A percentile compares a stretch with the other conserved stretches of the same genome.
These are phyloP conservation scores for Podila clonocystis DNA, from an alignment of 192 early-diverging fungal genomes.

Conservation along the genomic window DNA sequence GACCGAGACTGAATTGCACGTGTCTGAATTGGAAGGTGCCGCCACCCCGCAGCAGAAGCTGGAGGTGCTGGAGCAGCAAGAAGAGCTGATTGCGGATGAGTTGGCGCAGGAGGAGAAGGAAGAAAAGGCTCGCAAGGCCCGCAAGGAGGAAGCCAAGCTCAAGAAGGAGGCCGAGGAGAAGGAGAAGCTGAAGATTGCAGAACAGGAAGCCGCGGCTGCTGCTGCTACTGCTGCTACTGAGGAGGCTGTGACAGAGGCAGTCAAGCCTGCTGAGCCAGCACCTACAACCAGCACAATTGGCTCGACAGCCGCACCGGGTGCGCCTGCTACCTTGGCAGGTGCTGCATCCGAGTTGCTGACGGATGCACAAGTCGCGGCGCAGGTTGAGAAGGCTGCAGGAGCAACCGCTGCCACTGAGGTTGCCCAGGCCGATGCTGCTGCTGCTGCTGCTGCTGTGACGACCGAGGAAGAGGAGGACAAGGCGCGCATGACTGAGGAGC, in stretches of 20 bases:
- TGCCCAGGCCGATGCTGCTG: slow-evolving; percentile 10
- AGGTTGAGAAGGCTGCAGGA: slow-evolving; percentile 18
- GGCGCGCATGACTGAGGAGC: slow-evolving; percentile 63
- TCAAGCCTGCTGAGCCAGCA: slow-evolving; percentile 9
- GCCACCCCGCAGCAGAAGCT: slow-evolving; percentile 95
- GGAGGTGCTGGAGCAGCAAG: slow-evolving; percentile 94
- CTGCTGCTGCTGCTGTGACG: slow-evolving; percentile 4
- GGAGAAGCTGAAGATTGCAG: slow-evolving; percentile 52
- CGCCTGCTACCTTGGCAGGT: slow-evolving; percentile 30
- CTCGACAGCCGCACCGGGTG: slow-evolving; percentile 28
- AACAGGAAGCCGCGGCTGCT: slow-evolving; percentile 21
- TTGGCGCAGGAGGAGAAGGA: slow-evolving; percentile 87
- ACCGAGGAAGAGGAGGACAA: slow-evolving; percentile 48
- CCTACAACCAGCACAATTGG: slow-evolving; percentile 18
- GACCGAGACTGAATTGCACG: slow-evolving; percentile 86
- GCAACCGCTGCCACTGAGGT: slow-evolving; percentile 20
- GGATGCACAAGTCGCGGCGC: slow-evolving; percentile 46
- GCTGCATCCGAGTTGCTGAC: slow-evolving; percentile 36
- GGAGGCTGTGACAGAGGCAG: background rate
- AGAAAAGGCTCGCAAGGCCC: slow-evolving; percentile 64
- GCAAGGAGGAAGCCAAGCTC: slow-evolving; percentile 60
- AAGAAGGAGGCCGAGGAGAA: slow-evolving; percentile 60
- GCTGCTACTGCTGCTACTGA: slow-evolving; percentile 5
- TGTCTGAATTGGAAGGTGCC: slow-evolving; percentile 88
- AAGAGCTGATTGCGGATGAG: slow-evolving; percentile 97